A percentile compares a stretch with the other conserved stretches of the same genome.
phyloP scores from a whole-genome alignment of 2,329 filamentous ascomycete species.

The Colletotrichum acutatum region DNA sequence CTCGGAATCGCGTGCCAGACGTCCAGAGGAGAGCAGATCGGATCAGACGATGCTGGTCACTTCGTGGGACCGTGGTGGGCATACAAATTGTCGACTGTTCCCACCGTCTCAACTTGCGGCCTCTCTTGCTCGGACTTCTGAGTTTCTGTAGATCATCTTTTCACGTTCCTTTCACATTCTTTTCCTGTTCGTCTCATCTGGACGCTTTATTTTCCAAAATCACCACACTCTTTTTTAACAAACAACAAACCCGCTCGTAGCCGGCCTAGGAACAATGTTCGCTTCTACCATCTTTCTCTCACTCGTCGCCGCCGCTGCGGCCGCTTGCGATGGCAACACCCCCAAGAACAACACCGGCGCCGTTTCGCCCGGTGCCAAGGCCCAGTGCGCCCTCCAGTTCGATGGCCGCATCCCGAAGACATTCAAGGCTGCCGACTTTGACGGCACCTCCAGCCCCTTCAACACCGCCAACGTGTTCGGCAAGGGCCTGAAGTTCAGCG shows the following conservation, averaged over 20 bases:
- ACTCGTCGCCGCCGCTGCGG: slow-evolving; percentile 23
- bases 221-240: slow-evolving; percentile 27
- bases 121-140: background rate
- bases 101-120: background rate
- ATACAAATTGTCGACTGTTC: slow-evolving; percentile 20
- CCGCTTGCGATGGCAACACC: slow-evolving; percentile 7
- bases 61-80: background rate
- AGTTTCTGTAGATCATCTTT: slow-evolving; percentile 19
- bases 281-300: slow-evolving; percentile 31
- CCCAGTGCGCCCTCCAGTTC: slow-evolving; percentile 54
- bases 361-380: slow-evolving; percentile 16
- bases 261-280: slow-evolving; percentile 34
- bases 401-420: slow-evolving; percentile 57
- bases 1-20: background rate
- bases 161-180: slow-evolving; percentile 22
- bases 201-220: background rate
- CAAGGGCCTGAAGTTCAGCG: slow-evolving; percentile 60
- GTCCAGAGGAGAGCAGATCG: background rate
- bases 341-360: slow-evolving; percentile 27
- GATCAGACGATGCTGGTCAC: slow-evolving; percentile 19
- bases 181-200: slow-evolving; percentile 30
- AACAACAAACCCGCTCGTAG: slow-evolving; percentile 17
- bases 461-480: slow-evolving; percentile 65
- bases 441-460: slow-evolving; percentile 58
- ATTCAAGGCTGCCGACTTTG: slow-evolving; percentile 52